Percentiles rank a stretch among this genome's conserved stretches.
Evolutionary conservation across 2,329 filamentous ascomycete genomes (phyloP).

Genomic region (Colletotrichum zoysiae): DNA sequence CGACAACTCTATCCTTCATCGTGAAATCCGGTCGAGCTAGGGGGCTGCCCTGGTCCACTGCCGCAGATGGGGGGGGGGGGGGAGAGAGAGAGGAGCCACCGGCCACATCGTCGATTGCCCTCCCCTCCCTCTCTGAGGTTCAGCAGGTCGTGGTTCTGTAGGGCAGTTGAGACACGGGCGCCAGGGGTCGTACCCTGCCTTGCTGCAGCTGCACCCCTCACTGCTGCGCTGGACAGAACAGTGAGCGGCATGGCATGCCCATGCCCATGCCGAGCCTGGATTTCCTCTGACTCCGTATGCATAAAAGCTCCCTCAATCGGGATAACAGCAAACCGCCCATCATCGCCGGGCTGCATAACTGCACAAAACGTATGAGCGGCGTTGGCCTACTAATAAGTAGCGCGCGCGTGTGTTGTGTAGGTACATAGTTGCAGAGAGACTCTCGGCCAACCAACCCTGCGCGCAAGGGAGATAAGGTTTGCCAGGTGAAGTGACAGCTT

Average conservation of each 20-base stretch:
- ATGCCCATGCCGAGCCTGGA: constrained; percentile 34
- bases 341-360: constrained; percentile 22
- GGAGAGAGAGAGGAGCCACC: constrained; percentile 6
- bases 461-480: constrained; percentile 39
- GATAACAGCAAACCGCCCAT: constrained; percentile 21
- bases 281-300: constrained; percentile 9
- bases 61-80: constrained; percentile 12
- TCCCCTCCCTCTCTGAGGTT: not conserved
- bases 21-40: constrained; percentile 12
- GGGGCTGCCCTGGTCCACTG: constrained; percentile 29
- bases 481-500: constrained; percentile 35
- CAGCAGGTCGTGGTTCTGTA: constrained; percentile 28
- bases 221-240: constrained; percentile 20
- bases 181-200: constrained; percentile 35
- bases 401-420: too few relatives aligned
- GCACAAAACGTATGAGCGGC: constrained; percentile 27
- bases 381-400: too few relatives aligned
- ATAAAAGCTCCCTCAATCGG: constrained; percentile 31
- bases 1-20: constrained; percentile 34
- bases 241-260: not conserved
- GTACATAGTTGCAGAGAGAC: not conserved
- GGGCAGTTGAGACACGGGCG: constrained; percentile 33
- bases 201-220: constrained; percentile 34
- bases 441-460: constrained; percentile 26
- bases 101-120: constrained; percentile 35